These are phyloP conservation scores for Mucor mucedo DNA, from an alignment of 371 early-diverging fungal genomes.

Conservation along the genomic window DNA sequence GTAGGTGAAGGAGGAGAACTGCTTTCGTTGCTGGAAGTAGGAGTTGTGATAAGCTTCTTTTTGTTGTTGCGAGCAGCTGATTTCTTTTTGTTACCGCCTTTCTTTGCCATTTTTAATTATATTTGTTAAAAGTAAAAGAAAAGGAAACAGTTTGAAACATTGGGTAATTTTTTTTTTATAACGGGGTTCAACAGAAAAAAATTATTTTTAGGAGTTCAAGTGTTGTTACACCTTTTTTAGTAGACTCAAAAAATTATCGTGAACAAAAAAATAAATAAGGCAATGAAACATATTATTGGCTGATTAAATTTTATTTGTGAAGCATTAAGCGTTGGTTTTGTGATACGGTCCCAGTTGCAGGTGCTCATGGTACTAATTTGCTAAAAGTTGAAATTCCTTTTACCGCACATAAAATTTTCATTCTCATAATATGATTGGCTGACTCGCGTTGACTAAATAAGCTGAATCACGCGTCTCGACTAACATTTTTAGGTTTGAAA, in stretches of 20 bases:
- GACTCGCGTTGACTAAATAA: too few species aligned
- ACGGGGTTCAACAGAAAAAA: background rate
- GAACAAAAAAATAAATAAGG: slow-evolving; percentile 14
- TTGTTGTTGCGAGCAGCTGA: slow-evolving; percentile 17
- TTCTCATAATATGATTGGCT: too few species aligned
- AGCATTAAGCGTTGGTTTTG: slow-evolving; percentile 6
- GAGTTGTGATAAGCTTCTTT: slow-evolving; percentile 9
- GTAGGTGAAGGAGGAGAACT: background rate
- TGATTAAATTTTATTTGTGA: slow-evolving; percentile 14
- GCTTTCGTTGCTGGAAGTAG: slow-evolving; percentile 4
- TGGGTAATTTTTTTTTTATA: slow-evolving; percentile 13
- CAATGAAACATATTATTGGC: background rate
- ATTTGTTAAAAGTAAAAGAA: slow-evolving; percentile 1
- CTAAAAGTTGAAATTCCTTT: background rate
- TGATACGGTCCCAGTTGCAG: slow-evolving; percentile 17
- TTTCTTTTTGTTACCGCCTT: slow-evolving; percentile 26
- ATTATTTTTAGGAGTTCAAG: slow-evolving; percentile 11
- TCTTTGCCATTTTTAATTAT: slow-evolving; percentile 23
- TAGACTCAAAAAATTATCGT: slow-evolving; percentile 8
- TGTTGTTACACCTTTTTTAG: slow-evolving; percentile 15
- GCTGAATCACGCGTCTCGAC: too few species aligned
- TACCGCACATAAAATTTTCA: too few species aligned
- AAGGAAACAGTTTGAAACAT: slow-evolving; percentile 12
- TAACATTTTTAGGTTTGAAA: too few species aligned
- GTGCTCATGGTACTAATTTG: background rate